Percentiles rank a stretch among this genome's conserved stretches.
Conservation (phyloP, 306 rosid genomes). For the Leucaena leucocephala region DNA sequence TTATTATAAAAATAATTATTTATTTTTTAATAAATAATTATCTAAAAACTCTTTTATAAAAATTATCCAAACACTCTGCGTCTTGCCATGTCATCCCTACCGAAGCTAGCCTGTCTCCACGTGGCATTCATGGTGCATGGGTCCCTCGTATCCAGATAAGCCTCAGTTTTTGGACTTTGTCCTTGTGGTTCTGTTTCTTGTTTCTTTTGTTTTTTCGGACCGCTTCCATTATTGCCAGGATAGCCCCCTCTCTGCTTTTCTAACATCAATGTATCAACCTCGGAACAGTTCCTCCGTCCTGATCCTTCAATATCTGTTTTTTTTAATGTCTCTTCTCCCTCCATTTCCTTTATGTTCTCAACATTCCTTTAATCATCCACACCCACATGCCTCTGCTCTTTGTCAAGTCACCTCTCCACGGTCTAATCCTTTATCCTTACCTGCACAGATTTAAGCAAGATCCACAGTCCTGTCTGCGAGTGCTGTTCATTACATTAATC, state of each 20-base stretch:
- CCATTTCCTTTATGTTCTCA: slow-evolving; percentile 9
- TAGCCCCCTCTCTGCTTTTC: not conserved
- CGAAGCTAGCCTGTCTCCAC: slow-evolving; percentile 42
- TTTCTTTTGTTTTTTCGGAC: not conserved
- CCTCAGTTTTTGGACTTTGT: slow-evolving; percentile 32
- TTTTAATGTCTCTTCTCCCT: not conserved
- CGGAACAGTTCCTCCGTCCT: not conserved
- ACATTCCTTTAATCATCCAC: slow-evolving; percentile 31
- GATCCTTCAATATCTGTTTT: not conserved
- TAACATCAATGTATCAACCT: slow-evolving; percentile 28
- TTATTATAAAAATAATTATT: too few relatives aligned
- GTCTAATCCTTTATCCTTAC: not conserved
- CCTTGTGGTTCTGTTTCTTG: not conserved
- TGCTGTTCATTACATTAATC: not conserved
- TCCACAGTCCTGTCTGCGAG: not conserved
- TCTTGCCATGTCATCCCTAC: slow-evolving; percentile 53
- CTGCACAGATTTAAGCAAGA: not conserved
- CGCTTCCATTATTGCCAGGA: slow-evolving; percentile 9
- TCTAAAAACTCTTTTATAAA: too few relatives aligned
- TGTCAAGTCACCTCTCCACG: not conserved
- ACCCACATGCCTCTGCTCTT: slow-evolving; percentile 18
- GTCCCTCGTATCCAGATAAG: slow-evolving; percentile 45
- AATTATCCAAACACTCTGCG: not conserved
- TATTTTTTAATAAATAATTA: too few relatives aligned
- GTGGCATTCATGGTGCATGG: slow-evolving; percentile 43